Evolutionary conservation across 441 rosid genomes (phyloP).

Genomic region (Flueggea neowawraea): DNA sequence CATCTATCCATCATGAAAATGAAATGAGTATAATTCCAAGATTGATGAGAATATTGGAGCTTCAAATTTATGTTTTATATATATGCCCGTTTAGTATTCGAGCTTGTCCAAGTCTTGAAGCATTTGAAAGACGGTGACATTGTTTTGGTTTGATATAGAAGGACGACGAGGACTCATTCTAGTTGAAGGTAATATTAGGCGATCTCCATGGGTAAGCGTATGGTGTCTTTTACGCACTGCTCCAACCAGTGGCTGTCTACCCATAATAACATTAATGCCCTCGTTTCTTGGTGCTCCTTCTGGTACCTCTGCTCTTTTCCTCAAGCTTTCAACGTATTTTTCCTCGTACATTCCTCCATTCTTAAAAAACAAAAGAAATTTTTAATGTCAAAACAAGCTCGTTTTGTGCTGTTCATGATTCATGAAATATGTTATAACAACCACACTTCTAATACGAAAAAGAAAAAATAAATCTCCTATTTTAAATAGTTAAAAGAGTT

Average conservation of each 20-base stretch:
- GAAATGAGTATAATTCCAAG: not conserved
- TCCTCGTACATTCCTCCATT: conserved; percentile 25
- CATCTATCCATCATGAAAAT: not conserved
- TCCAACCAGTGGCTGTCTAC: conserved; percentile 33
- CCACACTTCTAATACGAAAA: no score
- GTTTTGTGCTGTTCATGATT: no score
- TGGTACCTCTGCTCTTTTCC: conserved; percentile 37
- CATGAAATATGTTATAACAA: no score
- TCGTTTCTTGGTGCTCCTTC: conserved; percentile 20
- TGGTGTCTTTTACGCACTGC: conserved; percentile 82
- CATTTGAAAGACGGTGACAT: conserved; percentile 53
- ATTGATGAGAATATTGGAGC: conserved; percentile 2
- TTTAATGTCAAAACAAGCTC: no score
- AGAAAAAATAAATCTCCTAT: no score
- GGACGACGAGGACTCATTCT: conserved; percentile 34
- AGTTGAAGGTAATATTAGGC: conserved; percentile 18
- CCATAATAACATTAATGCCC: conserved; percentile 13
- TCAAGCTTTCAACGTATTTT: conserved; percentile 25
- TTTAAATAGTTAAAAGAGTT: no score
- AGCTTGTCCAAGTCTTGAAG: conserved; percentile 53
- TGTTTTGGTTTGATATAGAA: conserved; percentile 24
- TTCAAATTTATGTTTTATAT: not conserved
- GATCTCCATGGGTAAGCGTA: conserved; percentile 46
- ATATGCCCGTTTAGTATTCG: conserved; percentile 24
- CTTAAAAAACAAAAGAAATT: conserved; percentile 19